Evolutionary conservation across 2,329 filamentous ascomycete genomes (phyloP).

Genomic region (Aspergillus caelatus): DNA sequence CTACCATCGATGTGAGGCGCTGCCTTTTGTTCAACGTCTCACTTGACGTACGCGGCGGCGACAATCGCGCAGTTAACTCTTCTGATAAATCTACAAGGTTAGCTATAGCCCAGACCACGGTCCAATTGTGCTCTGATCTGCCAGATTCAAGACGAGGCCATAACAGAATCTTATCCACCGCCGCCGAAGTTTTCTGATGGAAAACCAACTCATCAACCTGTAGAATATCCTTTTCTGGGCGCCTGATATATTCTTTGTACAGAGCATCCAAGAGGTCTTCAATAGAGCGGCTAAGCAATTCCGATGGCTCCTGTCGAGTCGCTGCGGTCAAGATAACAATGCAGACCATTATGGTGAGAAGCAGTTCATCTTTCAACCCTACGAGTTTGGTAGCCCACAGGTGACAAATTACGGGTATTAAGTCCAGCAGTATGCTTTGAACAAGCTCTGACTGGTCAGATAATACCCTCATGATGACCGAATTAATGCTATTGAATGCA

Average conservation of each 20-base stretch:
- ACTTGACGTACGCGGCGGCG: slow-evolving; percentile 11
- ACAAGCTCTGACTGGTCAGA: slow-evolving; percentile 70
- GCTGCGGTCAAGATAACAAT: slow-evolving; percentile 60
- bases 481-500: slow-evolving; percentile 76
- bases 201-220: slow-evolving; percentile 77
- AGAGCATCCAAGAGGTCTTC: slow-evolving; percentile 71
- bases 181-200: slow-evolving; percentile 30
- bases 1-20: slow-evolving; percentile 38
- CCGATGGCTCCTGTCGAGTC: slow-evolving; percentile 35
- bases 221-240: slow-evolving; percentile 71
- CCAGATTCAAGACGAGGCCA: slow-evolving; percentile 39
- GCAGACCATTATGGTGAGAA: slow-evolving; percentile 70
- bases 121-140: slow-evolving; percentile 45
- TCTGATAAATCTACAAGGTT: slow-evolving; percentile 43
- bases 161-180: slow-evolving; percentile 41
- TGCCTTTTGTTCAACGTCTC: slow-evolving; percentile 37
- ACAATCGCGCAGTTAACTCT: slow-evolving; percentile 20
- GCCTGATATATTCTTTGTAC: slow-evolving; percentile 75
- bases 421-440: slow-evolving; percentile 59
- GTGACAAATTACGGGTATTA: slow-evolving; percentile 71
- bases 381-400: slow-evolving; percentile 76
- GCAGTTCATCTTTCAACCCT: slow-evolving; percentile 73
- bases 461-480: slow-evolving; percentile 65
- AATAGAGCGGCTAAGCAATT: slow-evolving; percentile 51
- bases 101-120: slow-evolving; percentile 43